Evolutionary conservation across 345 rosid species (phyloP), one percentile per base, ranked within the genome.

Genomic region (Zanthoxylum bungeanum): DNA sequence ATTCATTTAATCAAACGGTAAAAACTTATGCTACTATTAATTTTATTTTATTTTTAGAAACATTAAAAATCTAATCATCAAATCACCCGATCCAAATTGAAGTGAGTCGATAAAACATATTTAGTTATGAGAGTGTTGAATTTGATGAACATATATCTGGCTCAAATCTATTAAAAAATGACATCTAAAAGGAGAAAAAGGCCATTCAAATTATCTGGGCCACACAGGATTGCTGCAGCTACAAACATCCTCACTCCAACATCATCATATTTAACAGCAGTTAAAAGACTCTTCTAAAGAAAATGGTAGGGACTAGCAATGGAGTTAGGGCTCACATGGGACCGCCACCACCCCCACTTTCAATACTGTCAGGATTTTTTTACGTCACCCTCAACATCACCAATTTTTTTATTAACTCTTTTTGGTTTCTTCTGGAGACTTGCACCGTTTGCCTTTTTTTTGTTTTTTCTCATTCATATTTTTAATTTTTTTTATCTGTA

Each of bases 241-340:
- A 24, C 59, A 69, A 56, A 56, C 52, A 5, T 16, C 47, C 58
- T 31, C 28, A 7, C 30, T 37, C 53, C 79, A 78, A 74, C 86
- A 80, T 62, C 75, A 83, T 85, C 78, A 83, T 82, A 73, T 66
- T 50, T 44, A 44, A 19, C 19, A 44, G 61, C 73, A 56, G 78
- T 72, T 62, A 37, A 74, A 57, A 70, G 36, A 17, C 9, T 28
- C 14, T 4, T 51, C 68, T 69, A 19, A 56, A 71, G 50, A 52
- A 75, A 78, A 69, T 76, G 82, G 82, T 80, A 68, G 85, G 82
- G 84, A 79, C 85, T 51, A 69, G 68, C 74, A 81, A 78, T 79
- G 76, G 79, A 80, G 82, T 76, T 66, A 16, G 39, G 69, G 65
- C 69, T 46, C 69, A 6, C 53, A 47, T 28, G 11, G 9, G 49